Conservation (phyloP, 2,329 filamentous ascomycete species). For the Rhinocladiella similis region DNA sequence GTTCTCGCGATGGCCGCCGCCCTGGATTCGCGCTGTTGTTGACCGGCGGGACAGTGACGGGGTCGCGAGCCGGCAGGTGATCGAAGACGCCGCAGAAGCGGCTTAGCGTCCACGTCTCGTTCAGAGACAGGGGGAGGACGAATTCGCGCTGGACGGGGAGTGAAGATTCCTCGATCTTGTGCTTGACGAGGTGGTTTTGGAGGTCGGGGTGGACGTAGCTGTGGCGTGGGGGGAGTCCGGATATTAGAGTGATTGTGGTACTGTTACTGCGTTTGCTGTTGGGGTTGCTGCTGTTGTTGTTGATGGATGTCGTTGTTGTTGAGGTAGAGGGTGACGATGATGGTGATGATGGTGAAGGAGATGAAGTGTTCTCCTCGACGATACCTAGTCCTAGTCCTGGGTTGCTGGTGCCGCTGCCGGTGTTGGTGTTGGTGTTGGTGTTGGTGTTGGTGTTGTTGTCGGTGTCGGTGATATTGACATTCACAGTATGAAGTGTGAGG, state of each 20-base stretch:
- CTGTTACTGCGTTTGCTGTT: constrained; percentile 34
- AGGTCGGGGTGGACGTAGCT: constrained; percentile 66
- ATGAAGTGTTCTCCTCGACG: too few species aligned
- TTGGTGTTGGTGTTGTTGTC: neutral
- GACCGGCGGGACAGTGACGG: too few species aligned
- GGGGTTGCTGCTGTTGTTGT: constrained; percentile 8
- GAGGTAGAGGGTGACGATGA: neutral
- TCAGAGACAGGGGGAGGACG: constrained; percentile 59
- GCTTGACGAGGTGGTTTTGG: constrained; percentile 60
- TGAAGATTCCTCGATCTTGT: constrained; percentile 48
- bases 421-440: neutral
- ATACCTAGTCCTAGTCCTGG: too few species aligned
- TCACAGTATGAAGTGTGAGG: constrained; percentile 43
- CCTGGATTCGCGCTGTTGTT: too few species aligned
- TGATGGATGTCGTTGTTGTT: constrained; percentile 3
- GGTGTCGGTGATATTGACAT: constrained; percentile 23
- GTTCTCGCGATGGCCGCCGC: neutral
- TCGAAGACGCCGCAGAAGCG: constrained; percentile 60
- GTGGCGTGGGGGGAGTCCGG: constrained; percentile 60
- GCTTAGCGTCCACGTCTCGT: constrained; percentile 61
- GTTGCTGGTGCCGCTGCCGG: too few species aligned
- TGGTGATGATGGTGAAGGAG: too few species aligned
- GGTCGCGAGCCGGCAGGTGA: constrained; percentile 42
- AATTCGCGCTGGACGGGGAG: constrained; percentile 56
- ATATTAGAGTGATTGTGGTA: constrained; percentile 55